Conservation (phyloP, 805 yeast species). For the Candida koratica region DNA sequence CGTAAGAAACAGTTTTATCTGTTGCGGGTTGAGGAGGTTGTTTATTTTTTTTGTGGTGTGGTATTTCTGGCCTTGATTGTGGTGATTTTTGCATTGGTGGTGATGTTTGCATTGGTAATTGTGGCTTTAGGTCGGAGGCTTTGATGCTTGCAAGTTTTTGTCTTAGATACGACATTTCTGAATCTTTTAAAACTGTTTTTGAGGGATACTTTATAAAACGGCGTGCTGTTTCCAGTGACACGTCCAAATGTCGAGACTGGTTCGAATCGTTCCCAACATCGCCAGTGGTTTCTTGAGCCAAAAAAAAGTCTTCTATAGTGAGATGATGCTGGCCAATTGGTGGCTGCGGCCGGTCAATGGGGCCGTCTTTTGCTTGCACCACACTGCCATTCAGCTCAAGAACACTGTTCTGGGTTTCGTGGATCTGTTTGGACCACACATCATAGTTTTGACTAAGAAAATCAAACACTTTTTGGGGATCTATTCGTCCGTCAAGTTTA, state of each 20-base stretch:
- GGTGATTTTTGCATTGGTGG: too few species aligned
- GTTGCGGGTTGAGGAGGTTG: too few species aligned
- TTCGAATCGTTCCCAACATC: background rate
- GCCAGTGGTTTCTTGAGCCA: too few species aligned
- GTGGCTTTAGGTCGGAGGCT: conserved; percentile 23
- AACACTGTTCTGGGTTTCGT: conserved; percentile 9
- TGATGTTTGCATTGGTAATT: conserved; percentile 23
- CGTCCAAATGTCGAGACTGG: background rate
- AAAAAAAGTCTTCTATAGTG: too few species aligned
- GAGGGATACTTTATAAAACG: conserved; percentile 9
- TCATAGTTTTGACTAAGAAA: conserved; percentile 35
- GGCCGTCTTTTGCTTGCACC: conserved; percentile 12
- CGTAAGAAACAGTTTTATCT: too few species aligned
- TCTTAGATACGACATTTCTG: conserved; percentile 28
- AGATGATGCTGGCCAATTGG: too few species aligned
- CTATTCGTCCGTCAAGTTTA: conserved; percentile 9
- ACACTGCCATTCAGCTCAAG: conserved; percentile 5
- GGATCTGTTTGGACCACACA: conserved; percentile 34
- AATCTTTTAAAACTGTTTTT: conserved; percentile 10
- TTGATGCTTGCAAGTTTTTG: too few species aligned
- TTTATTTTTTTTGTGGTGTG: too few species aligned
- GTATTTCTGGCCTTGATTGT: too few species aligned
- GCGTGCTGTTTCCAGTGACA: background rate
- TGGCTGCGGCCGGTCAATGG: too few species aligned
- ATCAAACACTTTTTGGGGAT: conserved; percentile 24